Percentiles rank a stretch among this genome's conserved stretches.
Evolutionary conservation across 2,329 filamentous ascomycete genomes (phyloP).

Genomic region (Akanthomyces uredinophilus): DNA sequence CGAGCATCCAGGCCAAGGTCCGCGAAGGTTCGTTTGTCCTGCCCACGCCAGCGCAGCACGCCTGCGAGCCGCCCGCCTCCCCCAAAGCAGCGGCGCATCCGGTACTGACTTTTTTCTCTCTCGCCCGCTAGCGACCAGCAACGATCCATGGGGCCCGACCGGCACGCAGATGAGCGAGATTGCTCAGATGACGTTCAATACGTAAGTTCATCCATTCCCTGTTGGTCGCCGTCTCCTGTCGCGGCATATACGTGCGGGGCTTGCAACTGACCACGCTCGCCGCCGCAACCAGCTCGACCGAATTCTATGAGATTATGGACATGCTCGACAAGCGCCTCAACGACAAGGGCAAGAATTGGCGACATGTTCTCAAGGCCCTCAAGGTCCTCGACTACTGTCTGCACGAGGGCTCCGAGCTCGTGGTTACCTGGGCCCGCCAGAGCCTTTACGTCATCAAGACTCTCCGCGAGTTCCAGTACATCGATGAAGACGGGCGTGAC

Average conservation of each 20-base stretch:
- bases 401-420: slow-evolving; percentile 92
- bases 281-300: slow-evolving; percentile 62
- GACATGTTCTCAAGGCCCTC: slow-evolving; percentile 92
- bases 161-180: slow-evolving; percentile 99
- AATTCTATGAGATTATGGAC: slow-evolving; percentile 99
- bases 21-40: slow-evolving; percentile 68
- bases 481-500: slow-evolving; percentile 91
- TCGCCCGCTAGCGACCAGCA: slow-evolving; percentile 75
- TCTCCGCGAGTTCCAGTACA: slow-evolving; percentile 90
- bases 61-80: background rate
- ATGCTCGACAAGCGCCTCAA: slow-evolving; percentile 99
- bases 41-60: background rate
- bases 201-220: slow-evolving; percentile 53
- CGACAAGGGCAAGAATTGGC: slow-evolving; percentile 99
- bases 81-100: slow-evolving; percentile 19
- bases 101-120: background rate
- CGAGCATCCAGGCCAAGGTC: slow-evolving; percentile 93
- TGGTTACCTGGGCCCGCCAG: slow-evolving; percentile 96
- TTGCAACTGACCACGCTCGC: slow-evolving; percentile 5
- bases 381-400: slow-evolving; percentile 98
- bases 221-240: slow-evolving; percentile 5
- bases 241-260: slow-evolving; percentile 2
- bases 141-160: slow-evolving; percentile 96
- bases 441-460: slow-evolving; percentile 99
- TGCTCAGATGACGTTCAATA: slow-evolving; percentile 94